A percentile compares a stretch with the other conserved stretches of the same genome.
phyloP scores from a whole-genome alignment of 202 grass and related monocot genomes.

The Alloteropsis angusta region DNA sequence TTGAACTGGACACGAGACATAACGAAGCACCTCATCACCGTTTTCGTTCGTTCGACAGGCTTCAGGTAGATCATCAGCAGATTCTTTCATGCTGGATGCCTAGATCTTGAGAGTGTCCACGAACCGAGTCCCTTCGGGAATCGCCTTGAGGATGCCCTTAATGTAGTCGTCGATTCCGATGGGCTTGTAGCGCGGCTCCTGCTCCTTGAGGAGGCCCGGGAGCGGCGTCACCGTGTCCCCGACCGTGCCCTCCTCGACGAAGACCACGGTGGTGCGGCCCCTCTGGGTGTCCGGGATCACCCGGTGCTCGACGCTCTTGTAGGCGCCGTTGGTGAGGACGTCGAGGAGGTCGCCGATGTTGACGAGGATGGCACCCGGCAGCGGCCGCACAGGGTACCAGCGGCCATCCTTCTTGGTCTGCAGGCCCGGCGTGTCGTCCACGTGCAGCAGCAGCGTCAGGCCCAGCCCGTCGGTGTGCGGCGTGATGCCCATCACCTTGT shows the following conservation, averaged over 20 bases:
- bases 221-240: not conserved
- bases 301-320: not conserved
- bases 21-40: not conserved
- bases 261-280: not conserved
- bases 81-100: not conserved
- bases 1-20: not conserved
- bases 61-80: not conserved
- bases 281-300: not conserved
- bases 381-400: conserved; percentile 11
- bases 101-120: not conserved
- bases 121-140: not conserved
- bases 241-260: not conserved
- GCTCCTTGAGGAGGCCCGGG: not conserved
- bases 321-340: not conserved
- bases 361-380: conserved; percentile 20
- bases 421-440: conserved; percentile 40
- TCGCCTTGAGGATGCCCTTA: not conserved
- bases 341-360: conserved; percentile 22
- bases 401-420: conserved; percentile 35
- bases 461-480: conserved; percentile 36
- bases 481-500: conserved; percentile 36
- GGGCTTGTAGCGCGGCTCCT: not conserved
- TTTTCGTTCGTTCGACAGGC: not conserved
- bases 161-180: not conserved
- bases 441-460: conserved; percentile 37